Conservation (phyloP, 2,329 filamentous ascomycete species). For the Pezicula neosporulosa region DNA sequence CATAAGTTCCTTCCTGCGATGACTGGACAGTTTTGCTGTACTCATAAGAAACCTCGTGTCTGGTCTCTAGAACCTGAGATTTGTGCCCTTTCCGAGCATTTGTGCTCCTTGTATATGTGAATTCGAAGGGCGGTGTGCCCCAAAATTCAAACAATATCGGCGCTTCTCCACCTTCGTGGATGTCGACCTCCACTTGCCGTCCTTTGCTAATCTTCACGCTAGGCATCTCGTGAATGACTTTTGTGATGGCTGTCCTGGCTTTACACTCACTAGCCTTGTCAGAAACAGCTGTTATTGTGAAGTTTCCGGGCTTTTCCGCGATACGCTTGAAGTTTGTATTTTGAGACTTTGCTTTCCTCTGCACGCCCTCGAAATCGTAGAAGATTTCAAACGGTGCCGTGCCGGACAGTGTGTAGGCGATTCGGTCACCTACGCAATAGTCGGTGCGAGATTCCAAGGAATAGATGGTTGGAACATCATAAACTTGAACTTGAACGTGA, state of each 20-base stretch:
- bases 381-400: constrained; percentile 89
- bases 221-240: constrained; percentile 87
- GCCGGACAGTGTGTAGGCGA: constrained; percentile 88
- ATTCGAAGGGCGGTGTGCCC: constrained; percentile 94
- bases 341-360: constrained; percentile 73
- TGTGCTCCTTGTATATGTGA: constrained; percentile 89
- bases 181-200: constrained; percentile 76
- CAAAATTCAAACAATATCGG: constrained; percentile 94
- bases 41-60: constrained; percentile 81
- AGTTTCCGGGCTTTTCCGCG: constrained; percentile 85
- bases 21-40: constrained; percentile 78
- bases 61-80: constrained; percentile 81
- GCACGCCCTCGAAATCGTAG: constrained; percentile 80
- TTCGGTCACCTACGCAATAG: constrained; percentile 93
- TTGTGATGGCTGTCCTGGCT: constrained; percentile 72
- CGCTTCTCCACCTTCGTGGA: constrained; percentile 93
- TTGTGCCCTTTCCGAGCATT: constrained; percentile 77
- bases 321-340: constrained; percentile 89
- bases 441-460: constrained; percentile 80
- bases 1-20: constrained; percentile 93
- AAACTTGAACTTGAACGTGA: constrained; percentile 85
- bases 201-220: constrained; percentile 89
- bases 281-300: constrained; percentile 80
- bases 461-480: constrained; percentile 88
- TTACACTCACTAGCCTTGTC: constrained; percentile 89